Conservation (phyloP, 495 filamentous ascomycete species). For the Talaromyces trachyspermus region DNA sequence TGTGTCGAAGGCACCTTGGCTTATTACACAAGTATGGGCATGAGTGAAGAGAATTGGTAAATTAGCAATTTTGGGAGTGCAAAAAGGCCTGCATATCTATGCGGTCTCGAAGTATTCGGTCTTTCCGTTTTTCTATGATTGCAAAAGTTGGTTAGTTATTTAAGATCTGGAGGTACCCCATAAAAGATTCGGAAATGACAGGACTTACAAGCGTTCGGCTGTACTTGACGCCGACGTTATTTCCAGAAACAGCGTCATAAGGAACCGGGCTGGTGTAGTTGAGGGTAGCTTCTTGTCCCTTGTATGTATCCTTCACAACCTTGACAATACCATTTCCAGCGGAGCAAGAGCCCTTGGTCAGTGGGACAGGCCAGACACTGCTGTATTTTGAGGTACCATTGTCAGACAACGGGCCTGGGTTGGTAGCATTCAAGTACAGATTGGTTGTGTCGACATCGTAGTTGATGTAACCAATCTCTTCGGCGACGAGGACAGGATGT, state of each 20-base stretch:
- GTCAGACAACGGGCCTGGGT: constrained; percentile 39
- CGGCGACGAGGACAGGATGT: constrained; percentile 56
- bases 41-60: no score
- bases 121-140: neutral
- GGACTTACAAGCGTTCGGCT: constrained; percentile 1
- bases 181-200: neutral
- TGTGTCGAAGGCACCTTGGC: no score
- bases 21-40: no score
- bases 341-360: constrained; percentile 29
- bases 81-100: neutral
- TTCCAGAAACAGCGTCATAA: constrained; percentile 25
- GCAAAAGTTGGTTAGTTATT: no score
- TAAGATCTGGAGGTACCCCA: no score
- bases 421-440: constrained; percentile 38
- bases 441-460: constrained; percentile 35
- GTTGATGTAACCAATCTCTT: constrained; percentile 49
- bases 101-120: neutral
- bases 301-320: constrained; percentile 33
- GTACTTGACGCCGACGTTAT: constrained; percentile 4
- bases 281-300: constrained; percentile 25
- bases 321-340: constrained; percentile 37
- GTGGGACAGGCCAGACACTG: constrained; percentile 32
- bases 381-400: constrained; percentile 24
- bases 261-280: constrained; percentile 40
- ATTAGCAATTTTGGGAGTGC: no score